A percentile compares a stretch with the other conserved stretches of the same genome.
These are phyloP conservation scores for Misopates orontium DNA, from an alignment of 257 asterid species.

Conservation along the genomic window DNA sequence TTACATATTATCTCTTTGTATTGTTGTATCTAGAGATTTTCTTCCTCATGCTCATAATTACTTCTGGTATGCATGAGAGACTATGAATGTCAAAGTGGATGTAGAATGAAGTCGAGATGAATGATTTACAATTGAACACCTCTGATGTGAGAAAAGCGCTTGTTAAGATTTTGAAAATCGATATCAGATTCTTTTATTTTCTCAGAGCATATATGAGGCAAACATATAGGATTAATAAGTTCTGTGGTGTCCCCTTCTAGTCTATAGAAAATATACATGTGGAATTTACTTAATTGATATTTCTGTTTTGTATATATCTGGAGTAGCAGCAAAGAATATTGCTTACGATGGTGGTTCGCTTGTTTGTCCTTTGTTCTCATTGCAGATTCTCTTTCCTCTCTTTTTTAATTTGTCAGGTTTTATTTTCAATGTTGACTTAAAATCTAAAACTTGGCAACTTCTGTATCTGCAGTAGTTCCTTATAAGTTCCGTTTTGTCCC, in stretches of 20 bases:
- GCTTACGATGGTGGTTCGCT: no score
- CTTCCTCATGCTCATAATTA: slow-evolving; percentile 8
- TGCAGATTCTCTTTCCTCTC: no score
- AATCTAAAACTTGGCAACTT: neutral
- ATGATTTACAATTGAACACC: neutral
- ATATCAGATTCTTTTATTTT: neutral
- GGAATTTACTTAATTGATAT: neutral
- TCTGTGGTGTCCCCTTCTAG: no score
- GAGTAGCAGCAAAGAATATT: no score
- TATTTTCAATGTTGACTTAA: neutral
- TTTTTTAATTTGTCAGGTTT: slow-evolving; percentile 1
- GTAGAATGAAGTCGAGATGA: slow-evolving; percentile 2
- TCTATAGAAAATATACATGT: no score
- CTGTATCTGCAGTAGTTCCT: no score
- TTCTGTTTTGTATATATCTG: no score
- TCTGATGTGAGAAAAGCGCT: neutral
- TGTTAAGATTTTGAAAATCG: neutral
- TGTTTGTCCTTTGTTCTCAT: no score
- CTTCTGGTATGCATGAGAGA: neutral
- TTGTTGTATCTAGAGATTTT: slow-evolving; percentile 6
- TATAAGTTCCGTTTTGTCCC: no score
- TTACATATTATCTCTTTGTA: neutral
- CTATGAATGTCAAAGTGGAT: neutral
- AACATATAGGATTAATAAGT: no score
- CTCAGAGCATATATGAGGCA: no score